Percentiles rank a stretch among this genome's conserved stretches.
phyloP scores from a whole-genome alignment of 2,329 filamentous ascomycete genomes.

The Exophiala aquamarina region DNA sequence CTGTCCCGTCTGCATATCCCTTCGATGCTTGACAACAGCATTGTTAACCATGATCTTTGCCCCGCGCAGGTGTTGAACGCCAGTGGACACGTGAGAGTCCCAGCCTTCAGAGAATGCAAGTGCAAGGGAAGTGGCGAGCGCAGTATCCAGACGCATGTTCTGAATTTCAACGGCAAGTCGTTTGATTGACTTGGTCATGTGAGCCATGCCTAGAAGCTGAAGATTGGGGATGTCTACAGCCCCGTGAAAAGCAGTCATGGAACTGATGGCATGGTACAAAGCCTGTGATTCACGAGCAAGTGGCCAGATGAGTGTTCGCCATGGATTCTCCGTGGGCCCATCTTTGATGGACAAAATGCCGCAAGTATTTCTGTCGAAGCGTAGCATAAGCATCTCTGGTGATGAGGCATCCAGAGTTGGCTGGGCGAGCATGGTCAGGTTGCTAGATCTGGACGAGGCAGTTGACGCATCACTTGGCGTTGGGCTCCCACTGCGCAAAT shows the following conservation, averaged over 20 bases:
- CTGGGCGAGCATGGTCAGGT: slow-evolving; percentile 34
- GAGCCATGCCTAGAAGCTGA: slow-evolving; percentile 64
- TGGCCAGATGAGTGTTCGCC: slow-evolving; percentile 70
- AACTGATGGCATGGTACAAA: slow-evolving; percentile 66
- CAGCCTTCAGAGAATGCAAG: slow-evolving; percentile 70
- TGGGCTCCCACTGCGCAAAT: slow-evolving; percentile 33
- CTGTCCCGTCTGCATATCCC: slow-evolving; percentile 23
- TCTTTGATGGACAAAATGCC: slow-evolving; percentile 71
- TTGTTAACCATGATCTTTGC: slow-evolving; percentile 64
- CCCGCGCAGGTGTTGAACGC: slow-evolving; percentile 68
- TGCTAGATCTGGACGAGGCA: slow-evolving; percentile 30
- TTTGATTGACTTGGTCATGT: slow-evolving; percentile 65
- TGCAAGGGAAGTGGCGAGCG: slow-evolving; percentile 68
- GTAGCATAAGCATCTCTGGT: slow-evolving; percentile 61
- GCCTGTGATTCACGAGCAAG: slow-evolving; percentile 64
- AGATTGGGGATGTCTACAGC: slow-evolving; percentile 52
- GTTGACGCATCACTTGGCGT: slow-evolving; percentile 35
- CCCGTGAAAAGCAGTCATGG: slow-evolving; percentile 67
- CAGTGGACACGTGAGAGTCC: slow-evolving; percentile 68
- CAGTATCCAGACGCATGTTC: slow-evolving; percentile 57
- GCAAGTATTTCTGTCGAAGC: slow-evolving; percentile 67
- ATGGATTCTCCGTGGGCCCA: slow-evolving; percentile 68
- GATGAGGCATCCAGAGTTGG: slow-evolving; percentile 53
- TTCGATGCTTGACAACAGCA: slow-evolving; percentile 52
- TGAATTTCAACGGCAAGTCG: slow-evolving; percentile 60